Base-by-base conservation (phyloP, 208 protist genomes). In the Herpetomonas samuelpessoai region DNA sequence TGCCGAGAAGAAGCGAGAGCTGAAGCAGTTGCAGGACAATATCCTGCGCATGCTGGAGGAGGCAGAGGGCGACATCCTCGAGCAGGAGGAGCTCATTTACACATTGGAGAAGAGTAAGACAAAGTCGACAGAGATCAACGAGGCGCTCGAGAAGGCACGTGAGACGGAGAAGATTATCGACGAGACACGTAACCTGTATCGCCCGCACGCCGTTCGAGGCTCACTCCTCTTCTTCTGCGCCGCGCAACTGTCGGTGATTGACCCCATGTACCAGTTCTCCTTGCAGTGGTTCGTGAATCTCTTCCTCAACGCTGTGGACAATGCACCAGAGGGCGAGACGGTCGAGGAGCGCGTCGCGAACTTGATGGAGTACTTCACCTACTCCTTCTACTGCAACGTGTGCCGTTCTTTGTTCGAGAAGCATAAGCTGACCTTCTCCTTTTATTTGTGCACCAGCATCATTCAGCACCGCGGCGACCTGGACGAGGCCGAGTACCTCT, bases 361-460 rank as follows among this genome's bases (percentile, higher is more conserved):
- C 55, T 45, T 98, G 35, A 98, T 90, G 56, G 92, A 99, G 53
- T 97, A 87, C 79, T 98, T 99, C 68, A 99, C 97, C 9, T 97
- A 95, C 69, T 92, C 82, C 46, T 91, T 99, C 68, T 99, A 99
- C 82, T 76, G 79, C 59, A 98, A 98, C 79, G 95, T 99, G 24
- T 99, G 97, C 89, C 85, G 98, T 38, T 98, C 96, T 9, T 81
- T 99, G 31, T 99, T 99, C 75, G 98, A 99, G 73, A 88, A 83
- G 73, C 97, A 99, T 79, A 99, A 99, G 82, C 74, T 98, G 28
- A 92, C 98, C 25, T 99, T 99, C 79, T 98, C 97, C 45, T 99
- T 99, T 68, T 88, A 94, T 56, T 69, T 99, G 31, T 97, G 90
- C 71, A 76, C 90, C 19, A 87, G 83, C 28, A 92, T 98, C 21